Conservation (phyloP, 1,139 yeast species). For the Debaryomycetaceae sp. region DNA sequence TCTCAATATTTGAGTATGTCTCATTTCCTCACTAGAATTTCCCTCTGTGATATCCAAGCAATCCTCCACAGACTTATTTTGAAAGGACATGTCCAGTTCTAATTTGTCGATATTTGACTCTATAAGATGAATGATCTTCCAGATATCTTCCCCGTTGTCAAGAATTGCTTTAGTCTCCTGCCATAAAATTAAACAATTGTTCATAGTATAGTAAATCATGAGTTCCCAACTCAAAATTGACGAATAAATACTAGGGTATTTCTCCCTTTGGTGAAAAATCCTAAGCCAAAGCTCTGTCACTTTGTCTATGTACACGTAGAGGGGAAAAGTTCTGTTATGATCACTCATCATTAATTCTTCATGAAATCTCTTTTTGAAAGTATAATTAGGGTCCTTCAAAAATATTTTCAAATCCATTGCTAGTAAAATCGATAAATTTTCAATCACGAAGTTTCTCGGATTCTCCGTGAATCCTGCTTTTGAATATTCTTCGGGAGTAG, state of each 20-base stretch:
- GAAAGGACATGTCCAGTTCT: constrained; percentile 24
- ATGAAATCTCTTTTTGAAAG: constrained; percentile 55
- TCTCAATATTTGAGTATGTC: constrained; percentile 51
- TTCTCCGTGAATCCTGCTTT: constrained; percentile 48
- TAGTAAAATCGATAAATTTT: constrained; percentile 37
- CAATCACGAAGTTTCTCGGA: constrained; percentile 40
- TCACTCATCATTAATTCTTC: constrained; percentile 55
- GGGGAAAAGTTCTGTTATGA: constrained; percentile 42
- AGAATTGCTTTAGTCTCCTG: constrained; percentile 58
- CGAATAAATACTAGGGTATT: constrained; percentile 38
- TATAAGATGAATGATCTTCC: constrained; percentile 43
- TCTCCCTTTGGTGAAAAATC: constrained; percentile 31
- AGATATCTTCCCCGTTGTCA: constrained; percentile 43
- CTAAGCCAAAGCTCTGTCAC: constrained; percentile 38
- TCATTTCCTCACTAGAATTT: constrained; percentile 47
- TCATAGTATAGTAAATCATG: constrained; percentile 54
- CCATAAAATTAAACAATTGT: constrained; percentile 64
- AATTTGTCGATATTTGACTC: constrained; percentile 26
- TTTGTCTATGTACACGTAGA: constrained; percentile 34
- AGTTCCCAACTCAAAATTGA: constrained; percentile 54
- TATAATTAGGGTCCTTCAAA: constrained; percentile 51
- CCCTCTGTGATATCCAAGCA: constrained; percentile 42
- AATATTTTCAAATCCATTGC: constrained; percentile 52
- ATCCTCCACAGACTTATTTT: constrained; percentile 35
- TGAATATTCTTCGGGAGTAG: constrained; percentile 43